A percentile compares a stretch with the other conserved stretches of the same genome.
These are phyloP conservation scores for Actinidia polygama DNA, from an alignment of 179 eudicot species.

Conservation along the genomic window DNA sequence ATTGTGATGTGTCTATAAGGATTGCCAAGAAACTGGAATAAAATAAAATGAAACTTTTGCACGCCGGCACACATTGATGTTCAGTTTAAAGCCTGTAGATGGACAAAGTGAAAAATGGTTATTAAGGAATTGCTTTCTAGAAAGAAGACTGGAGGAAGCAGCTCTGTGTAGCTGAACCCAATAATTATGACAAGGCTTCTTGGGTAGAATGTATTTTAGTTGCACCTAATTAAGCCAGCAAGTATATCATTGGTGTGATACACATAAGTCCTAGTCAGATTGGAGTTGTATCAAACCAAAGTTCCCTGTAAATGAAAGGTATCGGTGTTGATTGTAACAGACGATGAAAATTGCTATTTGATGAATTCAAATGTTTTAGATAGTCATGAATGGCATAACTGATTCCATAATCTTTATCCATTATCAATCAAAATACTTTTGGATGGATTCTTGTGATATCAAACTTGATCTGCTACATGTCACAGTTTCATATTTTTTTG, in stretches of 20 bases:
- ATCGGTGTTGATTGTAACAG: neutral
- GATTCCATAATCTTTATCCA: neutral
- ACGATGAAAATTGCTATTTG: neutral
- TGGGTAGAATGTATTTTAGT: no score
- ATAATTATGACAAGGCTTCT: no score
- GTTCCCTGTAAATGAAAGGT: no score
- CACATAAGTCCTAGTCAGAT: no score
- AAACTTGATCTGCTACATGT: neutral
- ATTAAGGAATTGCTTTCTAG: neutral
- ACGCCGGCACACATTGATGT: neutral
- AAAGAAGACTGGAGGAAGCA: neutral
- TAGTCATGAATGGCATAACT: neutral
- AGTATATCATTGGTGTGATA: no score
- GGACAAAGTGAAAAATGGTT: neutral
- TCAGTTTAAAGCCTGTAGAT: neutral
- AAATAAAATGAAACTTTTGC: neutral
- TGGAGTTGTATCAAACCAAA: no score
- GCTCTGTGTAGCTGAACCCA: no score
- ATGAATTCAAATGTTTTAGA: neutral
- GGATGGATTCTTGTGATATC: neutral
- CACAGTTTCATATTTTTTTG: neutral
- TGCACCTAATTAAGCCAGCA: no score
- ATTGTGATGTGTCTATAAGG: neutral
- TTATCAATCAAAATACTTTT: neutral
- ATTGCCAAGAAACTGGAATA: neutral